phyloP scores from a whole-genome alignment of 148 eudicot species.

The Fagopyrum tataricum region DNA sequence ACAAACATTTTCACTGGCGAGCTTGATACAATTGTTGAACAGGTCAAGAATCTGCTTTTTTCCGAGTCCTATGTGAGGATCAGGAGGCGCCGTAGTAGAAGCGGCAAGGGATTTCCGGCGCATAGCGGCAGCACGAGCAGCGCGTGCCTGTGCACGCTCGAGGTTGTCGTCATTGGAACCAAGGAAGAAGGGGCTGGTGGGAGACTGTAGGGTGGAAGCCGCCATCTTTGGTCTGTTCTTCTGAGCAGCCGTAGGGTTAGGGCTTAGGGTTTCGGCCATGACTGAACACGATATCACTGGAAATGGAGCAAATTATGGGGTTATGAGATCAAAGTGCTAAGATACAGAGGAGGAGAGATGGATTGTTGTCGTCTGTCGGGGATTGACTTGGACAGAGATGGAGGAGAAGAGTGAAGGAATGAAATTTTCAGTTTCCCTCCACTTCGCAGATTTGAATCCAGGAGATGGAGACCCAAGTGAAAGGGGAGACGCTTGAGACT shows the following conservation, averaged over 20 bases:
- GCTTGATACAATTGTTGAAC: constrained; percentile 82
- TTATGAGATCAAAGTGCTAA: not conserved
- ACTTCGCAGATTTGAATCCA: not conserved
- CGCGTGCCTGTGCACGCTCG: constrained; percentile 95
- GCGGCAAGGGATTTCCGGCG: constrained; percentile 47
- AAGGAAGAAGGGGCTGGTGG: constrained; percentile 58
- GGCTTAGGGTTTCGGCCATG: constrained; percentile 22
- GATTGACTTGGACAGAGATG: not conserved
- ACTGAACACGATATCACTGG: not conserved
- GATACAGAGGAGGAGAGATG: not conserved
- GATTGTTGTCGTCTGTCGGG: not conserved
- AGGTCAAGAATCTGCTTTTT: constrained; percentile 69
- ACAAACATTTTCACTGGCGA: constrained; percentile 85
- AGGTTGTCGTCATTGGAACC: constrained; percentile 86
- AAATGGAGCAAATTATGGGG: not conserved
- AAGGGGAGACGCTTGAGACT: no score
- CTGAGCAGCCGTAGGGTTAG: constrained; percentile 11
- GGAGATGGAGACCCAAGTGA: no score
- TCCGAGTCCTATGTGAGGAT: constrained; percentile 42
- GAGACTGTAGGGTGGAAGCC: constrained; percentile 48
- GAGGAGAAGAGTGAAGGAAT: not conserved
- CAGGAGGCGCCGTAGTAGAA: constrained; percentile 19
- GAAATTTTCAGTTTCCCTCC: constrained; percentile 1
- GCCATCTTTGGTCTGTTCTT: constrained; percentile 13
- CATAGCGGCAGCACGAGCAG: constrained; percentile 76